These are phyloP conservation scores for Sisymbrium irio DNA, from an alignment of 345 rosid species.

Conservation along the genomic window DNA sequence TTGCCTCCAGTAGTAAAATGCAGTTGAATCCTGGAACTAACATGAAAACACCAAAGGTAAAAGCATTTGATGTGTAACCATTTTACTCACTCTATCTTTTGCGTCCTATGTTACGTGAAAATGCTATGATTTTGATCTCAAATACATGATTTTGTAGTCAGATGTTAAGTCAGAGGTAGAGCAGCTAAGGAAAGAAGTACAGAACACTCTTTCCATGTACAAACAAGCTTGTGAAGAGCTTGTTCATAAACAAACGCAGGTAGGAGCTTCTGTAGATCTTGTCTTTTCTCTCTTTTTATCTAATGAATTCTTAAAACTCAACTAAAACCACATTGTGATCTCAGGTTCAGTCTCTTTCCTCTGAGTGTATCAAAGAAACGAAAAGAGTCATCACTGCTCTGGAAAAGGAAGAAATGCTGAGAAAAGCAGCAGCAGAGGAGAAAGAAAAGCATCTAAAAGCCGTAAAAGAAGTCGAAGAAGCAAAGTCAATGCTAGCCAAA, in stretches of 20 bases:
- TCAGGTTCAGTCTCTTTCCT: constrained; percentile 67
- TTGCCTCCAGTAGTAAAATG: constrained; percentile 6
- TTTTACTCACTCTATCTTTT: neutral
- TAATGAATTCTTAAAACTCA: constrained; percentile 16
- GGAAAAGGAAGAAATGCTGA: constrained; percentile 63
- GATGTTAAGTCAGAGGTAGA: constrained; percentile 60
- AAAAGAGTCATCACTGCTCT: constrained; percentile 54
- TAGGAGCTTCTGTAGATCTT: constrained; percentile 15
- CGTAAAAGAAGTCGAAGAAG: constrained; percentile 64
- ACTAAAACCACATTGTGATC: constrained; percentile 10
- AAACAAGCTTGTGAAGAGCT: constrained; percentile 71
- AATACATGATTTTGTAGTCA: constrained; percentile 39
- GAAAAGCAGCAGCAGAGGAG: constrained; percentile 66
- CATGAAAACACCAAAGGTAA: constrained; percentile 29
- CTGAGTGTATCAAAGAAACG: constrained; percentile 65
- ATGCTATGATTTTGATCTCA: constrained; percentile 11
- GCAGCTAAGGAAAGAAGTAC: constrained; percentile 60
- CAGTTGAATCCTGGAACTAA: constrained; percentile 15
- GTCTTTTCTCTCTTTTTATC: neutral
- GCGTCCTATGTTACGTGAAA: neutral
- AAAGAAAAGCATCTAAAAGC: constrained; percentile 64
- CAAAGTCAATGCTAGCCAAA: constrained; percentile 59
- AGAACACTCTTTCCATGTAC: constrained; percentile 59
- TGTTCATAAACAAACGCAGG: constrained; percentile 70
- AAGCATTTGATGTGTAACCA: neutral